Base-by-base conservation (phyloP, 2,329 filamentous ascomycete genomes). In the Exophiala sp. region DNA sequence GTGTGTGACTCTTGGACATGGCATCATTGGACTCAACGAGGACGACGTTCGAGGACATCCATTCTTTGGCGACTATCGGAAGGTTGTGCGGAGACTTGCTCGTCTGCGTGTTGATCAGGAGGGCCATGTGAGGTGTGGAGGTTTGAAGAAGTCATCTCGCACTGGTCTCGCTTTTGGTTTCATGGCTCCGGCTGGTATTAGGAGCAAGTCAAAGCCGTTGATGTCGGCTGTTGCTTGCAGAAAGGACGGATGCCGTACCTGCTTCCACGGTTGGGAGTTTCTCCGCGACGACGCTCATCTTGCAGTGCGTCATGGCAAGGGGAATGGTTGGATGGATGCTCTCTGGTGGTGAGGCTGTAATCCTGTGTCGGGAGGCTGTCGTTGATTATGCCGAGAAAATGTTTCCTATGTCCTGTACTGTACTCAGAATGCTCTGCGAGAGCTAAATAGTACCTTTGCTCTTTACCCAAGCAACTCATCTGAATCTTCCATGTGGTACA, bases 1-100 rank as follows among this genome's bases (percentile, higher is more conserved):
- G 75, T 82, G 77, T 11, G 80, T 83, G 1, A 81, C 82, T 0
- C 68, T 86, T 10, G 83, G 82, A 1, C 82, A 86, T 61, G 82
- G 82, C 0, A 41, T 83, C 16, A 45, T 53, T n/a, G 64, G 68
- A 1, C 44, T 41, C 2, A 51, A 55, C 1, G 68, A 63, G 0
- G 63, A 60, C 24, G 76, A 79, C 60, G 67, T 71, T 1, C 72
- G 82, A 18, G 75, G 73, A 0, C 82, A 84, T 62, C 57, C 51
- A 3, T 84, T 84, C 67, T 78, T 83, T 54, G 82, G 82, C 1
- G 69, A 79, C 50, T 80, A 81, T 44, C 60, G 65, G 2, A 62
- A 61, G 7, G 76, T 83, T 0, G 64, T 66, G 2, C 69, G 69
- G 51, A 69, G 70, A 16, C 55, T 83, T 39, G 52, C 69, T 18